Conservation (phyloP, 2,329 filamentous ascomycete genomes). For the Hypoxylon sp. region DNA sequence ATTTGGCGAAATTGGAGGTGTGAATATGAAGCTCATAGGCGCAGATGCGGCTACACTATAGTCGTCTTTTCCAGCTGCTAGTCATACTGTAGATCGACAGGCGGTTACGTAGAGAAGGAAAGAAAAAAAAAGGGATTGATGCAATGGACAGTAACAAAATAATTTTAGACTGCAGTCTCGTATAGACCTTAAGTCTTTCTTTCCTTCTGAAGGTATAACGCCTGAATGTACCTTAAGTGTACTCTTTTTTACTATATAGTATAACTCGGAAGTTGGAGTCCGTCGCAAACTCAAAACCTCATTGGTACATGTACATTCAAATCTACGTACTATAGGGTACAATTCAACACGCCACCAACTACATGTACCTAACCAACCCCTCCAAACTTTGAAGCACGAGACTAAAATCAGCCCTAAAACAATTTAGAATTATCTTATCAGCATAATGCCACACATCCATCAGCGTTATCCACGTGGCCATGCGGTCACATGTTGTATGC, state of each 20-base stretch:
- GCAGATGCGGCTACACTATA: conserved; percentile 21
- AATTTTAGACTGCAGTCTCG: not conserved
- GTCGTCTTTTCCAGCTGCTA: conserved; percentile 32
- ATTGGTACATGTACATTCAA: not conserved
- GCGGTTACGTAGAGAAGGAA: not conserved
- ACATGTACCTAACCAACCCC: not conserved
- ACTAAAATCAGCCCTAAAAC: conserved; percentile 43
- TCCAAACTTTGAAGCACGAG: conserved; percentile 14
- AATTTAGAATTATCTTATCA: conserved; percentile 28
- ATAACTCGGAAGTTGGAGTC: not conserved
- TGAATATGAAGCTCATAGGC: conserved; percentile 26
- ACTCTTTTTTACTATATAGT: too few species aligned
- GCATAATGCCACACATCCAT: conserved; percentile 16
- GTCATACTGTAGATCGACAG: conserved; percentile 27
- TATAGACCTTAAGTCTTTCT: not conserved
- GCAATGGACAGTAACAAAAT: not conserved
- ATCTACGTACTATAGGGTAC: not conserved
- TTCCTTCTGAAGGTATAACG: not conserved
- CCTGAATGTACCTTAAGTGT: not conserved
- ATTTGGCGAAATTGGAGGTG: conserved; percentile 22
- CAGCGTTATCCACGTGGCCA: conserved; percentile 40
- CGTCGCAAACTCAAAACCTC: not conserved
- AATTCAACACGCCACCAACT: conserved; percentile 6
- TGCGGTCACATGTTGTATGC: conserved; percentile 24
- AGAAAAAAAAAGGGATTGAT: too few species aligned